Conservation (phyloP, 2,329 filamentous ascomycete species). For the Botryotinia globosa region DNA sequence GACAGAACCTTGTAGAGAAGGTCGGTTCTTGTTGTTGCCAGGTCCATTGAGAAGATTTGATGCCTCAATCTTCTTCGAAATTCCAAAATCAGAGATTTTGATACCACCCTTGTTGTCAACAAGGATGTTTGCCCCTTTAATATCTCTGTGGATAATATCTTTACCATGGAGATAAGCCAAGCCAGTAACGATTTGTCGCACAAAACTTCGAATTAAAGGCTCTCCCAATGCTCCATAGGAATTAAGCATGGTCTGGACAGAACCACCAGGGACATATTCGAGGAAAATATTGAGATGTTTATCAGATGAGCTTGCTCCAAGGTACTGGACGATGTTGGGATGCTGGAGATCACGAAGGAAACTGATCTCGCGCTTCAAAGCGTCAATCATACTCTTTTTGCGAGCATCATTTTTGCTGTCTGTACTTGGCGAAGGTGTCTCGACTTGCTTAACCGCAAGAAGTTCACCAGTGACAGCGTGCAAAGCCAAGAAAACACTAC, state of each 20-base stretch:
- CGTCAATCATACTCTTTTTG: conserved; percentile 98
- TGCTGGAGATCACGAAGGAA: conserved; percentile 92
- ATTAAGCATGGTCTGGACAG: conserved; percentile 97
- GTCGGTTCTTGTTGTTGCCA: conserved; percentile 64
- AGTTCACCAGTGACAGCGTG: conserved; percentile 96
- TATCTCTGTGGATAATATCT: conserved; percentile 97
- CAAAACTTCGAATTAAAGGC: conserved; percentile 91
- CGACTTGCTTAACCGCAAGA: conserved; percentile 97
- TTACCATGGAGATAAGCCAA: conserved; percentile 89
- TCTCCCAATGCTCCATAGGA: conserved; percentile 95
- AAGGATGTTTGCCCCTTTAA: conserved; percentile 98
- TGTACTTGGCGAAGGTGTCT: conserved; percentile 75
- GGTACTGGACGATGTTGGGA: conserved; percentile 95
- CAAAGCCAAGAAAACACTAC: conserved; percentile 89
- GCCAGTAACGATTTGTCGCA: conserved; percentile 89
- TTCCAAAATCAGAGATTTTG: conserved; percentile 99
- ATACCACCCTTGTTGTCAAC: conserved; percentile 99
- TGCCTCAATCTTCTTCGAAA: conserved; percentile 95
- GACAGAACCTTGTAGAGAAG: conserved; percentile 91
- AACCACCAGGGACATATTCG: conserved; percentile 96
- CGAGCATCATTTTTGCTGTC: conserved; percentile 80
- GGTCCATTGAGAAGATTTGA: conserved; percentile 73
- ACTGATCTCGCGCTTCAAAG: conserved; percentile 93
- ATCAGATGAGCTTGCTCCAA: conserved; percentile 88
- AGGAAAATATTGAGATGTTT: conserved; percentile 98